Evolutionary conservation across 176 grass and related monocot genomes (phyloP).

Genomic region (Miscanthus lutarioriparius): DNA sequence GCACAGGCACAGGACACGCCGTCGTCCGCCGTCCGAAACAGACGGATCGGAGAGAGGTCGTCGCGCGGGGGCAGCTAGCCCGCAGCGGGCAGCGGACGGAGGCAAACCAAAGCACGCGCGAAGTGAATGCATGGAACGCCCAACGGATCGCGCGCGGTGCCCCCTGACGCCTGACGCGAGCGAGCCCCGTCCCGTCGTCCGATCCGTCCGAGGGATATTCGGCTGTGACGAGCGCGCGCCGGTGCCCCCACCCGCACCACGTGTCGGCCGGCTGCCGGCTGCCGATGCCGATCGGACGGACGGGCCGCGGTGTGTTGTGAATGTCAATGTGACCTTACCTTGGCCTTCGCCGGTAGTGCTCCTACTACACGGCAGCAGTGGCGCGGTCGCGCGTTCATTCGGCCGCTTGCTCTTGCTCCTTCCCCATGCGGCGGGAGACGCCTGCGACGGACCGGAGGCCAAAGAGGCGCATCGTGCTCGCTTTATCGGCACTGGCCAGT

Average conservation of each 20-base stretch:
- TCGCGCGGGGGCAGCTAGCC: background rate
- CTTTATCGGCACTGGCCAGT: background rate
- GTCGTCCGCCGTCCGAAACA: background rate
- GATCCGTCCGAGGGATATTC: background rate
- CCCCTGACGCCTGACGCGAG: background rate
- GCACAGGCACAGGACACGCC: background rate
- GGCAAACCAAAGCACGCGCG: background rate
- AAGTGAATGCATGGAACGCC: background rate
- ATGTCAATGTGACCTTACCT: slow-evolving; percentile 1
- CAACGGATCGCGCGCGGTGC: background rate
- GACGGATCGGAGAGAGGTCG: background rate
- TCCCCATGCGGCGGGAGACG: background rate
- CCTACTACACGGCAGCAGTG: too few species aligned
- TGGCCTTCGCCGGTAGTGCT: background rate
- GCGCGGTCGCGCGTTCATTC: too few species aligned
- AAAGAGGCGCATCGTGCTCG: background rate
- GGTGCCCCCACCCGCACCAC: background rate
- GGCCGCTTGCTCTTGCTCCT: background rate
- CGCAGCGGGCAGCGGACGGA: background rate
- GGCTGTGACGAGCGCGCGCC: background rate
- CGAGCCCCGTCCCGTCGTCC: background rate
- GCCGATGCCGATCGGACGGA: slow-evolving; percentile 5
- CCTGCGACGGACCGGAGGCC: slow-evolving; percentile 11
- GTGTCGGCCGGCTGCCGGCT: background rate
- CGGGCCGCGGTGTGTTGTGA: background rate